Conservation (phyloP, 305 asterid genomes). For the Vinca major region DNA sequence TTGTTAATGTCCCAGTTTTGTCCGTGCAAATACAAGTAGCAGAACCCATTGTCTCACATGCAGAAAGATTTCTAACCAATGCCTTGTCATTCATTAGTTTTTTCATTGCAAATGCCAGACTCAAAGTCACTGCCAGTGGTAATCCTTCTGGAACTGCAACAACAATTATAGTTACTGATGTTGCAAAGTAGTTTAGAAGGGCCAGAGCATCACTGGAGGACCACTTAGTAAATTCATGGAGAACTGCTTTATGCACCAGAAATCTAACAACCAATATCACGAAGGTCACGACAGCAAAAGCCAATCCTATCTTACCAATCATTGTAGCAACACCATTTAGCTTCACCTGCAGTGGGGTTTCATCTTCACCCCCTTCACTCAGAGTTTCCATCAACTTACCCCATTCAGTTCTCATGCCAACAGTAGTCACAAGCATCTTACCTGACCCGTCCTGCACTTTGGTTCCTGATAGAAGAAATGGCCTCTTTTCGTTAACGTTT, state of each 20-base stretch:
- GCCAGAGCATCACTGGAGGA: slow-evolving; percentile 57
- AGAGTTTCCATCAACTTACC: slow-evolving; percentile 93
- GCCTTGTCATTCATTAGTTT: slow-evolving; percentile 70
- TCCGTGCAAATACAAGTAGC: slow-evolving; percentile 89
- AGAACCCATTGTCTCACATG: slow-evolving; percentile 99
- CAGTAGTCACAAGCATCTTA: slow-evolving; percentile 89
- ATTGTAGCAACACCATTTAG: slow-evolving; percentile 89
- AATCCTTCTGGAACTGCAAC: slow-evolving; percentile 99
- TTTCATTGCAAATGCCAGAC: slow-evolving; percentile 97
- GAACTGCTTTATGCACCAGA: slow-evolving; percentile 53
- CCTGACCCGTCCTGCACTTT: slow-evolving; percentile 89
- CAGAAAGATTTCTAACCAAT: slow-evolving; percentile 79
- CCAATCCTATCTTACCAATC: slow-evolving; percentile 83
- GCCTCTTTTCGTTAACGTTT: slow-evolving; percentile 54
- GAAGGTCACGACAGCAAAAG: slow-evolving; percentile 67
- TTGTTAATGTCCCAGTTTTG: slow-evolving; percentile 91
- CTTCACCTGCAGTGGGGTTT: slow-evolving; percentile 96
- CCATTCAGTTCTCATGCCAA: slow-evolving; percentile 99
- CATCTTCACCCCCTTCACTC: slow-evolving; percentile 95
- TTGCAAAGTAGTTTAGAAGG: slow-evolving; percentile 77
- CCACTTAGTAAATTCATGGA: slow-evolving; percentile 56
- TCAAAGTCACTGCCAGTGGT: slow-evolving; percentile 85
- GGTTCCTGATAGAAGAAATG: slow-evolving; percentile 76
- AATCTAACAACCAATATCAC: slow-evolving; percentile 54
- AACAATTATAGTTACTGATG: slow-evolving; percentile 87